These are phyloP conservation scores for Galerina sulciceps DNA, from an alignment of 768 basidiomycete species.

Conservation along the genomic window DNA sequence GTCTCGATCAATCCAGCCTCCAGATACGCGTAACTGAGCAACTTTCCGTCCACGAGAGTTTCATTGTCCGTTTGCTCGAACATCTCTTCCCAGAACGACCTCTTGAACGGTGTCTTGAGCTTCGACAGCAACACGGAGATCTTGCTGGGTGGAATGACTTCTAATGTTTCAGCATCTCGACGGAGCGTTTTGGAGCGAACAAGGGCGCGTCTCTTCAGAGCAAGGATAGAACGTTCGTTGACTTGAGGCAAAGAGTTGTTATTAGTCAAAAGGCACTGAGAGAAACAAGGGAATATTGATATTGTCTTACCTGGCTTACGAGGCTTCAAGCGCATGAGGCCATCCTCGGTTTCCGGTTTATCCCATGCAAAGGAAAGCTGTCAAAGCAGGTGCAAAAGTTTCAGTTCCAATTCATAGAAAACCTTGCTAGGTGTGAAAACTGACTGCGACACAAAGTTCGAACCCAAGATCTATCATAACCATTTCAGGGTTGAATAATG, in stretches of 20 bases:
- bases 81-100: conserved; percentile 61
- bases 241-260: conserved; percentile 37
- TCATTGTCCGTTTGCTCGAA: conserved; percentile 59
- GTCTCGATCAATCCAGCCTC: conserved; percentile 69
- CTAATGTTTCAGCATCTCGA: conserved; percentile 56
- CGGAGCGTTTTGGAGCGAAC: conserved; percentile 57
- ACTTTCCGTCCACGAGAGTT: conserved; percentile 60
- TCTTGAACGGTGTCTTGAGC: conserved; percentile 57
- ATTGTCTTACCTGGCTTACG: conserved; percentile 59
- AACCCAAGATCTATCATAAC: conserved; percentile 63
- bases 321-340: conserved; percentile 68
- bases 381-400: neutral
- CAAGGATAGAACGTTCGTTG: conserved; percentile 54
- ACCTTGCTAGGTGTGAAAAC: conserved; percentile 15
- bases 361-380: conserved; percentile 78
- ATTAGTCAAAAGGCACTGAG: neutral
- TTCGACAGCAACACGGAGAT: conserved; percentile 40
- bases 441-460: conserved; percentile 67
- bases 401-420: neutral
- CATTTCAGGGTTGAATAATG: neutral
- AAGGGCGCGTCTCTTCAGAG: conserved; percentile 60
- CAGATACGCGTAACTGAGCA: conserved; percentile 70
- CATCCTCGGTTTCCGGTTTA: conserved; percentile 65
- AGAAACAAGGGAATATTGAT: neutral
- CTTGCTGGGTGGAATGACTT: conserved; percentile 45